These are phyloP conservation scores for Diaporthe australafricana DNA, from an alignment of 2,329 filamentous ascomycete species.

Conservation along the genomic window DNA sequence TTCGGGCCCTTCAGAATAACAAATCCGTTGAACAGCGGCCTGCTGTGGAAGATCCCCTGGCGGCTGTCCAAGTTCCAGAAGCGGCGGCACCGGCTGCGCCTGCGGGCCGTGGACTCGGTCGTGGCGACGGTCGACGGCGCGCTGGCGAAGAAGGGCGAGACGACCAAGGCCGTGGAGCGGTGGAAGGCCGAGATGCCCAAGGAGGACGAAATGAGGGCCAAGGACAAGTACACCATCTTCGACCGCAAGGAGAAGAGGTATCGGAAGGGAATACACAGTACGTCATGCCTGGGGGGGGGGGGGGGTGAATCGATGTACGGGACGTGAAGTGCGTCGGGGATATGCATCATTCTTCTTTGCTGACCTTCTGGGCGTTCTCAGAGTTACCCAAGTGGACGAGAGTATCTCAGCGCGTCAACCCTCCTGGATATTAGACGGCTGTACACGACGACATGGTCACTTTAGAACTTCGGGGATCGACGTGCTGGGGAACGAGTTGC, in stretches of 20 bases:
- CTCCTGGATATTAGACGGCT: conserved; percentile 82
- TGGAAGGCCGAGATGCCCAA: conserved; percentile 98
- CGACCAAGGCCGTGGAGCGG: conserved; percentile 81
- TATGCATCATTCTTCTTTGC: not conserved
- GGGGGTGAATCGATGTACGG: not conserved
- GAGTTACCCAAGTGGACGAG: conserved; percentile 94
- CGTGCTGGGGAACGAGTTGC: not conserved
- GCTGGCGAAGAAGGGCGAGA: conserved; percentile 77
- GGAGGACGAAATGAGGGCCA: conserved; percentile 94
- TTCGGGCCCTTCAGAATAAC: conserved; percentile 87
- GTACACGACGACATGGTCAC: not conserved
- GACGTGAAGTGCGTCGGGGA: conserved; percentile 26
- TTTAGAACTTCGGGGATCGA: not conserved
- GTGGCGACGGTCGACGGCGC: conserved; percentile 85
- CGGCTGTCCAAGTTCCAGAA: conserved; percentile 93
- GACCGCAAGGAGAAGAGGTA: conserved; percentile 96
- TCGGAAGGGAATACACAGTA: conserved; percentile 97
- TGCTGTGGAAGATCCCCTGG: conserved; percentile 98
- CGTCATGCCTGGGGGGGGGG: conserved; percentile 47
- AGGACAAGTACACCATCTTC: conserved; percentile 98
- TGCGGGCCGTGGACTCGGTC: conserved; percentile 88
- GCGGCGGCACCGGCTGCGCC: conserved; percentile 82
- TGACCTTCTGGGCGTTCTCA: conserved; percentile 49
- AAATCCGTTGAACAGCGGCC: conserved; percentile 79
- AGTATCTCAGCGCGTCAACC: conserved; percentile 93